Conservation (phyloP, 768 basidiomycete species). For the Pisolithus tinctorius region DNA sequence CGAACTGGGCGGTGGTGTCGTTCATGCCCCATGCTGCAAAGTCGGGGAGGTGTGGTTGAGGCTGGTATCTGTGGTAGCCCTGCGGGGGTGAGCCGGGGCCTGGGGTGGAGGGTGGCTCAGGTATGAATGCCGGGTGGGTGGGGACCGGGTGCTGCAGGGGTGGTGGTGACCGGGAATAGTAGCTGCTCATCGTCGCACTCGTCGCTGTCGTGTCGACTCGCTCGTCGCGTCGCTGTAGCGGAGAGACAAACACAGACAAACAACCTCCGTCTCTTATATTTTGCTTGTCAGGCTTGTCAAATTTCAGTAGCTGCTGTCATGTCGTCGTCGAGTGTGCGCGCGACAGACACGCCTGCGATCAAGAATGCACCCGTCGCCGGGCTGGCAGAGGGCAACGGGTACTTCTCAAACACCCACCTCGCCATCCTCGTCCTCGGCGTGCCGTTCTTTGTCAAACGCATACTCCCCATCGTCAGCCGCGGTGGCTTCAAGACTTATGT, state of each 20-base stretch:
- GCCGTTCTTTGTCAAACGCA: constrained; percentile 78
- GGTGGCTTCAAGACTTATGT: constrained; percentile 84
- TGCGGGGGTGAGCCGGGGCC: constrained; percentile 46
- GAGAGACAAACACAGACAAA: background rate
- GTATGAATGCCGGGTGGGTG: constrained; percentile 81
- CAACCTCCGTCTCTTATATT: constrained; percentile 17
- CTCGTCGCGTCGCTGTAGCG: background rate
- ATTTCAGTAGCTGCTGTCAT: constrained; percentile 12
- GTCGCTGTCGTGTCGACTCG: background rate
- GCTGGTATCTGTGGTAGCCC: constrained; percentile 31
- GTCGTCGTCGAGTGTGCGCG: constrained; percentile 44
- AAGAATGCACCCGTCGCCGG: constrained; percentile 81
- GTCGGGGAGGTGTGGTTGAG: constrained; percentile 31
- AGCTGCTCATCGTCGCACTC: constrained; percentile 20
- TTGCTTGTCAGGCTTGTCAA: constrained; percentile 14
- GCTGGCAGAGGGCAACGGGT: constrained; percentile 79
- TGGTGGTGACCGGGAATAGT: constrained; percentile 56
- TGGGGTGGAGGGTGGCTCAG: constrained; percentile 70
- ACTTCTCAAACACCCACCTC: constrained; percentile 78
- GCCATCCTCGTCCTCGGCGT: constrained; percentile 69
- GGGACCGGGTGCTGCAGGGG: constrained; percentile 85
- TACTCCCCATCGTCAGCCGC: constrained; percentile 75
- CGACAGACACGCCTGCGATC: constrained; percentile 69
- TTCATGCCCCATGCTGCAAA: constrained; percentile 82
- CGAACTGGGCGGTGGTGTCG: constrained; percentile 90